Conservation (phyloP, 208 protist genomes). For the Leishmania arabica region DNA sequence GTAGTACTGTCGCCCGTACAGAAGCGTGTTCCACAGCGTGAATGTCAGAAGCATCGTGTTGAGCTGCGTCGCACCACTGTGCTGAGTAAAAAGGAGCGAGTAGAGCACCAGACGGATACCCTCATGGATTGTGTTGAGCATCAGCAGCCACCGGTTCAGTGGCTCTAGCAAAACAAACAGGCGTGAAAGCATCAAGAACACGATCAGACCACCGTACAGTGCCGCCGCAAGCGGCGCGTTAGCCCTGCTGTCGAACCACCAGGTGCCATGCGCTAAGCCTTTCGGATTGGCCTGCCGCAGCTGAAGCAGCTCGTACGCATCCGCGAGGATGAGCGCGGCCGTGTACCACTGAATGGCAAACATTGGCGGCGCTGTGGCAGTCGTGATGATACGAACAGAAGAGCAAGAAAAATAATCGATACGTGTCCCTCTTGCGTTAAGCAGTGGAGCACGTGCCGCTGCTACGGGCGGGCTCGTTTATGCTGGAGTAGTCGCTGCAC, state of each 20-base stretch:
- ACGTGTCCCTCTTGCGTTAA: background rate
- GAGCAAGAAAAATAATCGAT: background rate
- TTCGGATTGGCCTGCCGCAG: constrained; percentile 25
- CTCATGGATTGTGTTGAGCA: constrained; percentile 51
- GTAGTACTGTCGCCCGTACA: constrained; percentile 65
- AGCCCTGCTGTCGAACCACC: constrained; percentile 52
- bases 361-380: constrained; percentile 16
- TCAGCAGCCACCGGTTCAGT: constrained; percentile 56
- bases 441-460: background rate
- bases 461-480: no score
- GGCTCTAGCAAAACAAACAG: constrained; percentile 54
- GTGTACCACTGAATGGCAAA: constrained; percentile 65
- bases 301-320: constrained; percentile 41
- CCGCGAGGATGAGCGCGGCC: constrained; percentile 24
- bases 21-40: constrained; percentile 42
- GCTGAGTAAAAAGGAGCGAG: constrained; percentile 40
- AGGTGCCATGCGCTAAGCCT: constrained; percentile 26
- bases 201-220: constrained; percentile 43
- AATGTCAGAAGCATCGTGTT: constrained; percentile 73
- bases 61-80: constrained; percentile 37
- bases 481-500: background rate
- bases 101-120: constrained; percentile 47
- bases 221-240: constrained; percentile 39
- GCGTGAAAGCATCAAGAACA: constrained; percentile 49
- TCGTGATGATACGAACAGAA: background rate